These are phyloP conservation scores for Saturnispora hagleri DNA, from an alignment of 805 yeast species.

Conservation along the genomic window DNA sequence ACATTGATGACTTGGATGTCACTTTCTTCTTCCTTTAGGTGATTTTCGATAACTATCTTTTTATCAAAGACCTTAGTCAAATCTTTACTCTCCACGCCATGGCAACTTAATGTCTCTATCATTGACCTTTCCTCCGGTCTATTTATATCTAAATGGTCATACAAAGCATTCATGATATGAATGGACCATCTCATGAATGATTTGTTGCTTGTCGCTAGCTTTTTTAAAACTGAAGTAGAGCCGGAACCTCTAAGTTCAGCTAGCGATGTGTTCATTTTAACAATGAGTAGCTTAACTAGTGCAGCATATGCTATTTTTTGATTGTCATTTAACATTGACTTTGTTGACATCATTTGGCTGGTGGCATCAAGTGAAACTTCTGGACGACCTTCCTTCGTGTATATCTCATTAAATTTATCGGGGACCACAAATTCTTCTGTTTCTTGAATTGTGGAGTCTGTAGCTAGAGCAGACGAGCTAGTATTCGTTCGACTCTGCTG, in stretches of 20 bases:
- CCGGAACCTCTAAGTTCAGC: slow-evolving; percentile 51
- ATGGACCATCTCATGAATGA: slow-evolving; percentile 81
- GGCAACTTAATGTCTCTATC: slow-evolving; percentile 80
- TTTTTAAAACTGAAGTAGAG: slow-evolving; percentile 44
- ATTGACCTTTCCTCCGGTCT: slow-evolving; percentile 65
- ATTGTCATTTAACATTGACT: slow-evolving; percentile 66
- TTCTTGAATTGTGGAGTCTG: slow-evolving; percentile 2
- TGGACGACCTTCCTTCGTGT: slow-evolving; percentile 17
- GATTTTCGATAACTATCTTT: slow-evolving; percentile 39
- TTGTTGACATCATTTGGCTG: slow-evolving; percentile 73
- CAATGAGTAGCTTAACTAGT: slow-evolving; percentile 61
- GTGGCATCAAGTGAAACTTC: slow-evolving; percentile 37
- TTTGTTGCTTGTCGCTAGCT: slow-evolving; percentile 59
- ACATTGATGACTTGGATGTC: slow-evolving; percentile 16
- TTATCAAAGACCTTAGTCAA: slow-evolving; percentile 49
- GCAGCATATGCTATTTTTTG: slow-evolving; percentile 93
- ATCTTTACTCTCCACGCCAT: slow-evolving; percentile 71
- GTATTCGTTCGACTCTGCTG: slow-evolving; percentile 1
- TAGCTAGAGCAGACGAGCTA: slow-evolving; percentile 5
- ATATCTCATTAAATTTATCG: slow-evolving; percentile 20
- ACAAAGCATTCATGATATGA: slow-evolving; percentile 58
- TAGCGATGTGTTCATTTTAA: slow-evolving; percentile 74
- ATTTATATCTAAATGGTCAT: slow-evolving; percentile 68
- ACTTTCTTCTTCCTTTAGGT: slow-evolving; percentile 26
- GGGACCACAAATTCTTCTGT: slow-evolving; percentile 12